Conservation (phyloP, 164 flowering plant species). For the Amborella trichopoda region DNA sequence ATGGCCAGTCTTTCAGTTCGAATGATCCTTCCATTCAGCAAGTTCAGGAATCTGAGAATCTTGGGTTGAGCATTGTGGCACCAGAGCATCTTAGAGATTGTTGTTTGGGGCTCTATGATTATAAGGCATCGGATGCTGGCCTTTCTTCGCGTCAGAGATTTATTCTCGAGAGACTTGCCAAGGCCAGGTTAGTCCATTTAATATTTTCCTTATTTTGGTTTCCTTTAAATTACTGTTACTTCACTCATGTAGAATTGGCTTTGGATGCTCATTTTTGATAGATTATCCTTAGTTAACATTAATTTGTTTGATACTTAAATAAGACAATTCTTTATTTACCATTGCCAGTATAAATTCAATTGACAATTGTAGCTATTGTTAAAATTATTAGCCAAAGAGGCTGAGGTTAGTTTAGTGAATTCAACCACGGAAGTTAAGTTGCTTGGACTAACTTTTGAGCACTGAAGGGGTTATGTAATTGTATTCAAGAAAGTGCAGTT, state of each 20-base stretch:
- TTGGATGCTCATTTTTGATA: neutral
- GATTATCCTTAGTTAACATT: neutral
- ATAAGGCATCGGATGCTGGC: constrained; percentile 29
- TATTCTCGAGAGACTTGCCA: constrained; percentile 52
- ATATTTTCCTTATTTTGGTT: neutral
- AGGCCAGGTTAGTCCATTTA: constrained; percentile 28
- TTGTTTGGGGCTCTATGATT: constrained; percentile 65
- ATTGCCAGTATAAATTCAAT: too few relatives aligned
- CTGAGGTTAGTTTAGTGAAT: too few relatives aligned
- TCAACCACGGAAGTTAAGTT: too few relatives aligned
- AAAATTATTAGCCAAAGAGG: too few relatives aligned
- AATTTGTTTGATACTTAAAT: neutral
- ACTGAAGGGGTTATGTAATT: too few relatives aligned
- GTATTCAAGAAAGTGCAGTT: too few relatives aligned
- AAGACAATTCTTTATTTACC: neutral
- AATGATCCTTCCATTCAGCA: constrained; percentile 18
- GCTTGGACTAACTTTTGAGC: too few relatives aligned
- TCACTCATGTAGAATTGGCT: neutral
- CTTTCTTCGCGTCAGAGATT: constrained; percentile 31
- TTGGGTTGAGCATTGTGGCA: constrained; percentile 39
- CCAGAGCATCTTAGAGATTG: constrained; percentile 45
- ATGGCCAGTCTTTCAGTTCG: constrained; percentile 1
- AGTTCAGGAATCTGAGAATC: constrained; percentile 35
- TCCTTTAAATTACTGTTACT: neutral
- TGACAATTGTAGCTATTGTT: too few relatives aligned